Base-by-base conservation (phyloP, 345 rosid genomes). In the Erodium maritimum region DNA sequence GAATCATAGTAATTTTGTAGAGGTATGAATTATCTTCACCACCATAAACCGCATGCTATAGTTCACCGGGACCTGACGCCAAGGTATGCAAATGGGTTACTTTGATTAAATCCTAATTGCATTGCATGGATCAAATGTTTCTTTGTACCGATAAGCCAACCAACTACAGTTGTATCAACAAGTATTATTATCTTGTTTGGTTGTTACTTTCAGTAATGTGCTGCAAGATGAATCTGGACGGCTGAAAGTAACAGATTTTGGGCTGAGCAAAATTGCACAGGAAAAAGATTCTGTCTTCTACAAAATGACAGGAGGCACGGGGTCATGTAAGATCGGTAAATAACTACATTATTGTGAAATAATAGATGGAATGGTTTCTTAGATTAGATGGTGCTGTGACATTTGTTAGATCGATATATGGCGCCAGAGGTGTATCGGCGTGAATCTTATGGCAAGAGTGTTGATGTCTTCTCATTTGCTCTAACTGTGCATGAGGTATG, bases 11-110 rank as follows among this genome's bases (percentile, higher is more conserved):
- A 29, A 11, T 29, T 29, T 29, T 29, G 37, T 29, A 29, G 89
- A 66, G 86, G 86, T 56, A 83, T 80, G 89, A 83, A 83, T 66
- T 83, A 83, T 69, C 84, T 83, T 66, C 86, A 78, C 67, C 80
- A 75, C 64, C 89, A 80, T 67, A 83, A 77, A 58, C 86, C 82
- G 5, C 77, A 76, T 63, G 77, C 86, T 48, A 80, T 76, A 17
- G 71, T 83, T 61, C 86, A 80, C 64, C 74, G 82, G 34, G 89
- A 83, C 71, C 71, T 83, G 74, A 83, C 86, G 0, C 89, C 86
- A 16, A 83, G 89, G 89, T 65, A 65, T 33, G 37, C 37, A 29
- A 5, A 29, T 11, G 5, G 37, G 37, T 29, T 29, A 29, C 37
- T 25, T 53, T 29, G 29, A n/a, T 56, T 11, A 0, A 56, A 21